Evolutionary conservation across 2,329 filamentous ascomycete genomes (phyloP).

Genomic region (Sclerotinia borealis): DNA sequence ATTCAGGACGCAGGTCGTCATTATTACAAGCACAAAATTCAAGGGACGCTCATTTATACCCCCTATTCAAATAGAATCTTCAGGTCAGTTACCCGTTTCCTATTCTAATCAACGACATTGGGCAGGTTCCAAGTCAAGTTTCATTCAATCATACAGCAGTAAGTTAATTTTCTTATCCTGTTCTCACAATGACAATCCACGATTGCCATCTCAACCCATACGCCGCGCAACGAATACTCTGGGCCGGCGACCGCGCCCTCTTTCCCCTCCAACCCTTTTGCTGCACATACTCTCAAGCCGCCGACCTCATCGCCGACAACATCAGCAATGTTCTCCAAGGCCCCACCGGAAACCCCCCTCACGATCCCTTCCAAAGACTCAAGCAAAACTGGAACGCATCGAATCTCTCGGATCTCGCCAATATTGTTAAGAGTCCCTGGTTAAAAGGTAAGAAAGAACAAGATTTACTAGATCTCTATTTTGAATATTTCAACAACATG

Average conservation of each 20-base stretch:
- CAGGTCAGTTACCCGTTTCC: neutral
- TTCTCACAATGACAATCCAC: constrained; percentile 3
- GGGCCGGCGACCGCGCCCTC: neutral
- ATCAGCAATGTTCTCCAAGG: neutral
- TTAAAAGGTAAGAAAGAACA: constrained; percentile 1
- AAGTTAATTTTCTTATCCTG: neutral
- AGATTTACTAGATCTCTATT: constrained; percentile 1
- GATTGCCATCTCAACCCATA: constrained; percentile 9
- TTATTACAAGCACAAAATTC: neutral
- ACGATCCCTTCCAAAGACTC: constrained; percentile 3
- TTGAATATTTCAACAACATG: constrained; percentile 7
- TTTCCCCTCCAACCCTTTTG: neutral
- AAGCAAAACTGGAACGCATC: constrained; percentile 1
- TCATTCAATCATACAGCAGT: neutral
- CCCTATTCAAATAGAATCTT: neutral
- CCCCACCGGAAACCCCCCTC: neutral
- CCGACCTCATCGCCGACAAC: constrained; percentile 6
- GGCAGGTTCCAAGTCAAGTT: neutral
- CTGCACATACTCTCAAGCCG: constrained; percentile 9
- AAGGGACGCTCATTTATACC: neutral
- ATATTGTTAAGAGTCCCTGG: neutral
- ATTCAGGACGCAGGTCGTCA: constrained; percentile 5
- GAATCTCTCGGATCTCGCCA: neutral
- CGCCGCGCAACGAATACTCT: constrained; percentile 4
- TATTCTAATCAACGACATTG: neutral